These are phyloP conservation scores for Suillus clintonianus DNA, from an alignment of 768 basidiomycete genomes.

Conservation along the genomic window DNA sequence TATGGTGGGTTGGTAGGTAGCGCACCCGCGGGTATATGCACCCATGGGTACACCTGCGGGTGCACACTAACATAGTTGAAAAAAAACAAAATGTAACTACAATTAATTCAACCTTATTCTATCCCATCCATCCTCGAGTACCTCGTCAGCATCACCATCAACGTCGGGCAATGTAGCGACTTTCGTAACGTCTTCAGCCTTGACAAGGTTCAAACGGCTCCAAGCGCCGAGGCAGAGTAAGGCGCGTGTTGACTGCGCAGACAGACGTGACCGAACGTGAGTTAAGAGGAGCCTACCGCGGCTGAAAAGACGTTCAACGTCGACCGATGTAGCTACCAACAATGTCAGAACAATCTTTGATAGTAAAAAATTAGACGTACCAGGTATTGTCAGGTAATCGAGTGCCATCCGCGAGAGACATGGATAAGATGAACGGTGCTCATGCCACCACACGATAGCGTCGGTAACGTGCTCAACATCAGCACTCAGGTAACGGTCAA, in stretches of 20 bases:
- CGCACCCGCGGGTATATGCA: background rate
- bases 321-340: slow-evolving; percentile 12
- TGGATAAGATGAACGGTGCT: slow-evolving; percentile 23
- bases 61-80: background rate
- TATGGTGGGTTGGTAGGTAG: background rate
- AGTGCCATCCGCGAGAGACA: slow-evolving; percentile 35
- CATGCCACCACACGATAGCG: slow-evolving; percentile 33
- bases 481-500: slow-evolving; percentile 29
- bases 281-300: slow-evolving; percentile 20
- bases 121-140: slow-evolving; percentile 2
- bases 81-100: background rate
- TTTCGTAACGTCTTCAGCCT: slow-evolving; percentile 17
- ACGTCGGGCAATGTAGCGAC: background rate
- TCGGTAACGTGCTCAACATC: slow-evolving; percentile 25
- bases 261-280: slow-evolving; percentile 25
- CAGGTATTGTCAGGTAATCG: slow-evolving; percentile 34
- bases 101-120: background rate
- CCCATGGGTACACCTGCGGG: background rate
- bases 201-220: slow-evolving; percentile 19
- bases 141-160: slow-evolving; percentile 1
- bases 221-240: slow-evolving; percentile 16
- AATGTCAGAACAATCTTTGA: slow-evolving; percentile 12
- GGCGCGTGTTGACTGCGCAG: slow-evolving; percentile 18
- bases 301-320: slow-evolving; percentile 12
- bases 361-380: slow-evolving; percentile 21